phyloP scores from a whole-genome alignment of 139 green algal genomes.

The Chlorokybus atmophyticus region DNA sequence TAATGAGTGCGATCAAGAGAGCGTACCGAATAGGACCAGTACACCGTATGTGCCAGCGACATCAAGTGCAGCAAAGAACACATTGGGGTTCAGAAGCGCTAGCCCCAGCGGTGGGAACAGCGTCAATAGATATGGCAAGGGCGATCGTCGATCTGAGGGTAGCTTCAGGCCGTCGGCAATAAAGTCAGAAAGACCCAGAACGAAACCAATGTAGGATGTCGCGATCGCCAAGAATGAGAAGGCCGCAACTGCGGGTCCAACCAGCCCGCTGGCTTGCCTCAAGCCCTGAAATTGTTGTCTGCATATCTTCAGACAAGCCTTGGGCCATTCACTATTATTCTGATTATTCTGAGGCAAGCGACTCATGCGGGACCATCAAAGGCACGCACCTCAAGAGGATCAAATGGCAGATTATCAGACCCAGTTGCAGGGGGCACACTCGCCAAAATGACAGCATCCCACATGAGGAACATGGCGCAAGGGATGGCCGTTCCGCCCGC shows the following conservation, averaged over 20 bases:
- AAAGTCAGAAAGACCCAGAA: conserved; percentile 65
- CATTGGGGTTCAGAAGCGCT: conserved; percentile 31
- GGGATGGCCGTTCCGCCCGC: conserved; percentile 42
- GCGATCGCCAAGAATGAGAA: conserved; percentile 61
- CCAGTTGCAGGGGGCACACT: no score
- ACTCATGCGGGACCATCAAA: neutral
- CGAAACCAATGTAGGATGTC: conserved; percentile 71
- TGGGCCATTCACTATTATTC: no score
- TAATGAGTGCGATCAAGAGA: no score
- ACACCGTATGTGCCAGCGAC: conserved; percentile 30
- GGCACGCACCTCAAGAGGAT: no score
- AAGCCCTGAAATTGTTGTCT: no score
- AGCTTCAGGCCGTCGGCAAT: conserved; percentile 44
- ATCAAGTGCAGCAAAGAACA: conserved; percentile 33
- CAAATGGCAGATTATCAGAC: no score
- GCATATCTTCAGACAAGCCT: no score
- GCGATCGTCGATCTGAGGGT: conserved; percentile 18
- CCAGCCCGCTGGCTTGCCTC: conserved; percentile 6
- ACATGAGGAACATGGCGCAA: conserved; percentile 62
- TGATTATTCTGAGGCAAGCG: no score
- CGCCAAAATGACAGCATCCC: conserved; percentile 63
- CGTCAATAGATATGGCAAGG: conserved; percentile 29
- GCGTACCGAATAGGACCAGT: no score
- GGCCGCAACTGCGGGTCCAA: conserved; percentile 20
- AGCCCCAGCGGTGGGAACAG: conserved; percentile 42